Percentiles rank a stretch among this genome's conserved stretches.
Evolutionary conservation across 139 green algal genomes (phyloP).

Genomic region (Bryopsis sp.): DNA sequence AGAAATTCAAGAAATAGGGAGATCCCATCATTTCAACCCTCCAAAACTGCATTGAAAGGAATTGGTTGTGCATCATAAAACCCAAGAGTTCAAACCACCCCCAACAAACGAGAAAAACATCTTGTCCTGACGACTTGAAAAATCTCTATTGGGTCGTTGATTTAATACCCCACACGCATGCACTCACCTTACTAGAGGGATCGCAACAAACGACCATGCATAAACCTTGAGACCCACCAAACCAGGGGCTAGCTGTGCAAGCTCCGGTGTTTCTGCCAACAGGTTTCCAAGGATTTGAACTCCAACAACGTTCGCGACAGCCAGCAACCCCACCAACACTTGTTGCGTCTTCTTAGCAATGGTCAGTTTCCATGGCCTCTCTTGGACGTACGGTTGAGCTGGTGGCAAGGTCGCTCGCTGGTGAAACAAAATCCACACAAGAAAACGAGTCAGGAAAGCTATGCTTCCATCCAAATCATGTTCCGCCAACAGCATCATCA

Average conservation of each 20-base stretch:
- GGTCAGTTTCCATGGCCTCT: constrained; percentile 1
- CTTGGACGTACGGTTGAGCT: neutral
- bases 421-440: neutral
- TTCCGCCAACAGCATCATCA: neutral
- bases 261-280: constrained; percentile 21
- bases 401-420: constrained; percentile 20
- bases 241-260: constrained; percentile 34
- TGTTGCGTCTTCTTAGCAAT: constrained; percentile 34
- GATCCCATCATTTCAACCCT: no score
- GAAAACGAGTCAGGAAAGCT: neutral
- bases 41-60: no score
- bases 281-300: constrained; percentile 53
- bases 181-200: constrained; percentile 62
- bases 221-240: constrained; percentile 64
- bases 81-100: no score
- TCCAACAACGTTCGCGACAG: constrained; percentile 75
- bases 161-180: no score
- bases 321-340: constrained; percentile 43
- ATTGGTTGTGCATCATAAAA: no score
- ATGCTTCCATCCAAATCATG: neutral
- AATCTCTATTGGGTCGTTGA: no score
- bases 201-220: constrained; percentile 76
- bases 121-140: no score
- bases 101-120: no score
- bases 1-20: no score